Conservation (phyloP, 441 rosid species). For the Jatropha multifida region DNA sequence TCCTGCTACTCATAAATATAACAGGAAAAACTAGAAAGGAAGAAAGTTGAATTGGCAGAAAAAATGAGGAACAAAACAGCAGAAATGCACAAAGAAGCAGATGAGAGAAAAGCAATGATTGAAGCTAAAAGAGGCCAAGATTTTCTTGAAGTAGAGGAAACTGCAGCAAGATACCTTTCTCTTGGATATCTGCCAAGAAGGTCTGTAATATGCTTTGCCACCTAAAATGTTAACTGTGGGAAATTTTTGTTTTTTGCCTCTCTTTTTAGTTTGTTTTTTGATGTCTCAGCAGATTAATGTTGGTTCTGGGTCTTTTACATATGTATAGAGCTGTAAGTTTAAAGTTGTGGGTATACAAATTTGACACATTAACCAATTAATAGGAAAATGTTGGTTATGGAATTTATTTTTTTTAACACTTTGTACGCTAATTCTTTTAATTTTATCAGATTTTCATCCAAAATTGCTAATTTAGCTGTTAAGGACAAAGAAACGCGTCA, state of each 20-base stretch:
- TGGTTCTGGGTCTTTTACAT: background rate
- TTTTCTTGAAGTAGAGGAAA: slow-evolving; percentile 40
- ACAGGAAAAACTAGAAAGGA: slow-evolving; percentile 42
- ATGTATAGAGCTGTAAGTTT: background rate
- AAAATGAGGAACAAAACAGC: slow-evolving; percentile 45
- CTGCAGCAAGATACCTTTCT: slow-evolving; percentile 42
- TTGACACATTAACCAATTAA: background rate
- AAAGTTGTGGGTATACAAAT: background rate
- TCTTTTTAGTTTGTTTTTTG: background rate
- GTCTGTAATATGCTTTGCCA: slow-evolving; percentile 39
- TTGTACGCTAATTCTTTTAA: background rate
- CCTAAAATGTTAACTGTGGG: slow-evolving; percentile 11
- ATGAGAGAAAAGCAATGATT: slow-evolving; percentile 41
- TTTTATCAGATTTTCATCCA: too few relatives aligned
- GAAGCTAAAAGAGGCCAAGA: slow-evolving; percentile 42
- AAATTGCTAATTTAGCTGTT: too few relatives aligned
- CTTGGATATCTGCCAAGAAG: slow-evolving; percentile 41
- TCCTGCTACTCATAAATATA: background rate
- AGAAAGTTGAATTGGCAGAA: slow-evolving; percentile 51
- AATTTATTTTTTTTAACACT: background rate
- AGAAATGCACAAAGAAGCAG: slow-evolving; percentile 42
- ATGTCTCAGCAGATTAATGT: background rate
- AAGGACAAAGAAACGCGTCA: too few relatives aligned
- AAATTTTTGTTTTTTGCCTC: background rate
- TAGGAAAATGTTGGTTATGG: background rate